Evolutionary conservation across 176 grass and related monocot species (phyloP).

Genomic region (Zizania latifolia): DNA sequence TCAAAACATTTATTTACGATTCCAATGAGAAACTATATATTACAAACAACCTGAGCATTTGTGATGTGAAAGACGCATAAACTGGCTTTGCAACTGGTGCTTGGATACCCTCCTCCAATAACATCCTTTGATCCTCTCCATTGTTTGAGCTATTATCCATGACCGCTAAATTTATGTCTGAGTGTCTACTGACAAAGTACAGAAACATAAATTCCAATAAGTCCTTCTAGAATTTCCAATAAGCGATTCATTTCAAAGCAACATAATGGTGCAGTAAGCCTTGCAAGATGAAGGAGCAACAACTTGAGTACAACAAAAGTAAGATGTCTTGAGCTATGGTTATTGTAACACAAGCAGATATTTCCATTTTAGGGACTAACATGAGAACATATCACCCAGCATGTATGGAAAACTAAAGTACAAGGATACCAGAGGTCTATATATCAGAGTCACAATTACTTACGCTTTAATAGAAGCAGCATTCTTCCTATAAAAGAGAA

Average conservation of each 20-base stretch:
- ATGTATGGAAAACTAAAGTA: neutral
- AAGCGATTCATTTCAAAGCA: constrained; percentile 19
- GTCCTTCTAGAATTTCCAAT: constrained; percentile 4
- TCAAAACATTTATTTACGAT: constrained; percentile 21
- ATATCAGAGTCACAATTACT: constrained; percentile 34
- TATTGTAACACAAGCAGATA: constrained; percentile 6
- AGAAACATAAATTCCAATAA: constrained; percentile 27
- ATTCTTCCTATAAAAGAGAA: constrained; percentile 60
- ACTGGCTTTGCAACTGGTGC: constrained; percentile 44
- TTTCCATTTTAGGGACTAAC: neutral
- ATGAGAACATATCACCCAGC: neutral
- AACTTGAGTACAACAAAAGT: neutral
- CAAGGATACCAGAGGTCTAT: neutral
- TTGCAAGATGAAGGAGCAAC: neutral
- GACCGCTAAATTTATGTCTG: constrained; percentile 63
- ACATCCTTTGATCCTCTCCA: constrained; percentile 53
- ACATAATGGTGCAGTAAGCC: constrained; percentile 1
- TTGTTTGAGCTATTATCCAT: constrained; percentile 57
- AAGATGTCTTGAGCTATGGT: neutral
- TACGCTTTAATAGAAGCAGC: constrained; percentile 59
- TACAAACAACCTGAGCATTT: constrained; percentile 55
- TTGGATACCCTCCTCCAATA: constrained; percentile 74
- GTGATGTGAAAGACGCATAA: constrained; percentile 58
- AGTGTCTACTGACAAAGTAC: constrained; percentile 60
- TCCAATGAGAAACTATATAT: constrained; percentile 5